A percentile compares a stretch with the other conserved stretches of the same genome.
Evolutionary conservation across 1,284 basidiomycete species (phyloP).

Genomic region (Hemileia vastatrix): DNA sequence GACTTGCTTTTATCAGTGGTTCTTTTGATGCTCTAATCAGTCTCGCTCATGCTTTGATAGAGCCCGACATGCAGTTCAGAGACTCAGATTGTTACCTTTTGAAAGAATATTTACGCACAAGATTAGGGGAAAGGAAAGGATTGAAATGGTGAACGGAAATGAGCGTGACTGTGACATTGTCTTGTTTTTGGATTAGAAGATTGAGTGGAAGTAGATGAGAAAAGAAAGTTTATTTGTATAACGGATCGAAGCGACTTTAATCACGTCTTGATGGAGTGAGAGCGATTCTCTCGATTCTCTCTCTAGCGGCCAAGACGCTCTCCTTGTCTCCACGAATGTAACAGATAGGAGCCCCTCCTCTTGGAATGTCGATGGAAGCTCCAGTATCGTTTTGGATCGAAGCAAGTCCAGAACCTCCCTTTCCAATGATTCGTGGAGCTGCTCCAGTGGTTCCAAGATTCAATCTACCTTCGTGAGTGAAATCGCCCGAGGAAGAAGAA

Average conservation of each 20-base stretch:
- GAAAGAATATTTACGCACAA: no score
- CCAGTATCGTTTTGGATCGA: conserved; percentile 34
- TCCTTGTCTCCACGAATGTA: conserved; percentile 35
- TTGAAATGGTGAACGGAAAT: no score
- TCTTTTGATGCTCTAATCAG: no score
- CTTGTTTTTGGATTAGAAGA: background rate
- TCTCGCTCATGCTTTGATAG: no score
- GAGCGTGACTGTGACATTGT: no score
- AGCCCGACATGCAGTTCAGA: no score
- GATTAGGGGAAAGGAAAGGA: no score
- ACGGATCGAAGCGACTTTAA: background rate
- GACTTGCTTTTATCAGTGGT: no score
- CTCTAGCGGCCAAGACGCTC: conserved; percentile 32
- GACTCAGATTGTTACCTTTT: no score
- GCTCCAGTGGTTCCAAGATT: conserved; percentile 25
- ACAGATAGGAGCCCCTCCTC: conserved; percentile 31
- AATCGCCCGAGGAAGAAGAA: conserved; percentile 16
- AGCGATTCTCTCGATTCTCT: conserved; percentile 26
- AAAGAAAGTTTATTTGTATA: background rate
- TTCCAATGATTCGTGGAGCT: conserved; percentile 34
- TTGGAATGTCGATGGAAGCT: conserved; percentile 35
- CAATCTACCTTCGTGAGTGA: conserved; percentile 30
- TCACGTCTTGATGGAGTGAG: background rate
- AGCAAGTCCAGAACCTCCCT: conserved; percentile 30
- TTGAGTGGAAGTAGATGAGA: background rate